Conservation (phyloP, 352 stramenopile species). For the Globisporangium cystogenes region DNA sequence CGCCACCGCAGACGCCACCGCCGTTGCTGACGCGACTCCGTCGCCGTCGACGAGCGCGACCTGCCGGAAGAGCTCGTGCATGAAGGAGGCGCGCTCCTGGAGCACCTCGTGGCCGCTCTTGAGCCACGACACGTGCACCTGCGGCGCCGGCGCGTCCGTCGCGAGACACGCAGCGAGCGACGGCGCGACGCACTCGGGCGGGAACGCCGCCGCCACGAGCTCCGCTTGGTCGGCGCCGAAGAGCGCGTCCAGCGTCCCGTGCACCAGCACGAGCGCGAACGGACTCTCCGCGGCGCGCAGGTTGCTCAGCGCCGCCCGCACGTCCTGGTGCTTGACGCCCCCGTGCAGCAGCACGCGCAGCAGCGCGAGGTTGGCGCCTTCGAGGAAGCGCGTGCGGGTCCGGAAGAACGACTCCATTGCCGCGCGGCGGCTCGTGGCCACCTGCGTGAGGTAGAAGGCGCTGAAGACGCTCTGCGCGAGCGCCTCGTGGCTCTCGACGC, state of each 20-base stretch:
- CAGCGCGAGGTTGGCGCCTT: slow-evolving; percentile 21
- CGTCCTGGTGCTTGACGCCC: slow-evolving; percentile 34
- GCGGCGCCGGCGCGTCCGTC: slow-evolving; percentile 4
- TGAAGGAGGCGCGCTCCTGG: slow-evolving; percentile 51
- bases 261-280: slow-evolving; percentile 49
- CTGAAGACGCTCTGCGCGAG: slow-evolving; percentile 43
- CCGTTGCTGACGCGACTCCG: not conserved
- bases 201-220: slow-evolving; percentile 15
- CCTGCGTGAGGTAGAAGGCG: slow-evolving; percentile 57
- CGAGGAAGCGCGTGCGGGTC: slow-evolving; percentile 39
- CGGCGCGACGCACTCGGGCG: slow-evolving; percentile 2
- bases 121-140: slow-evolving; percentile 61
- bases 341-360: slow-evolving; percentile 37
- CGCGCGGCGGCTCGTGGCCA: slow-evolving; percentile 27
- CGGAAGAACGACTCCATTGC: slow-evolving; percentile 51
- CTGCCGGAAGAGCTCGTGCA: slow-evolving; percentile 50
- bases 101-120: slow-evolving; percentile 70
- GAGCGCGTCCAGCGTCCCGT: slow-evolving; percentile 52
- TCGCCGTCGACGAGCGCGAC: slow-evolving; percentile 15
- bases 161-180: slow-evolving; percentile 10
- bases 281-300: slow-evolving; percentile 18
- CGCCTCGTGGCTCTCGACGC: slow-evolving; percentile 44
- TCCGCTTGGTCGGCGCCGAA: slow-evolving; percentile 29
- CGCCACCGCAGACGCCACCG: not conserved
- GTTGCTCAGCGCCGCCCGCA: slow-evolving; percentile 21